These are phyloP conservation scores for Beauveria medogensis DNA, from an alignment of 2,329 filamentous ascomycete species.

Conservation along the genomic window DNA sequence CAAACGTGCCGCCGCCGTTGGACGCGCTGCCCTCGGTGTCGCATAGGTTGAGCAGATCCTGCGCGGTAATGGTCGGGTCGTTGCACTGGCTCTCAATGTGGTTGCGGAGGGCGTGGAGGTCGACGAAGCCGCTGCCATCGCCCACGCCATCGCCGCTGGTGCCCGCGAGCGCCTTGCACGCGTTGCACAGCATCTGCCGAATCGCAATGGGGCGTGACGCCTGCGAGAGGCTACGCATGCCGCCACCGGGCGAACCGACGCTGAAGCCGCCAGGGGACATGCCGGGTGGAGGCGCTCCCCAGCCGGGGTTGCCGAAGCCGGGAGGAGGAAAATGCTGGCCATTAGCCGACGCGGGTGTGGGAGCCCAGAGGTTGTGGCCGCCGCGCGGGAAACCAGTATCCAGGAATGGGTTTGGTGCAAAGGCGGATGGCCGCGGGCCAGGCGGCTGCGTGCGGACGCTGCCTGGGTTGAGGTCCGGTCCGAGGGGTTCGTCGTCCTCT, in stretches of 20 bases:
- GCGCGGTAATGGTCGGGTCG: slow-evolving; percentile 32
- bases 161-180: slow-evolving; percentile 57
- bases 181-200: slow-evolving; percentile 66
- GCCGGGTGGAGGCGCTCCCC: slow-evolving; percentile 24
- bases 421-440: slow-evolving; percentile 34
- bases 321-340: slow-evolving; percentile 36
- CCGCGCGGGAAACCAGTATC: slow-evolving; percentile 31
- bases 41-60: slow-evolving; percentile 74
- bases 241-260: slow-evolving; percentile 25
- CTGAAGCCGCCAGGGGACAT: slow-evolving; percentile 27
- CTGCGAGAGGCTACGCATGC: slow-evolving; percentile 33
- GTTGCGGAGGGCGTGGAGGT: slow-evolving; percentile 59
- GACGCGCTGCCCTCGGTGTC: slow-evolving; percentile 81
- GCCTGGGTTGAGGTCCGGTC: slow-evolving; percentile 22
- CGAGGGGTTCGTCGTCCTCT: slow-evolving; percentile 58
- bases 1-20: slow-evolving; percentile 88
- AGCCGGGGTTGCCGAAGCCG: slow-evolving; percentile 35
- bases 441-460: slow-evolving; percentile 43
- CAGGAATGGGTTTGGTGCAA: slow-evolving; percentile 33
- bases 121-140: slow-evolving; percentile 57
- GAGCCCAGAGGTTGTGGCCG: slow-evolving; percentile 34
- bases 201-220: slow-evolving; percentile 57
- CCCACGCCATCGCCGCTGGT: slow-evolving; percentile 17
- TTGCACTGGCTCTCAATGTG: slow-evolving; percentile 49
- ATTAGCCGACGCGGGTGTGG: slow-evolving; percentile 20